Evolutionary conservation across 192 early-diverging fungal species (phyloP).

Genomic region (Backusella macrospora): DNA sequence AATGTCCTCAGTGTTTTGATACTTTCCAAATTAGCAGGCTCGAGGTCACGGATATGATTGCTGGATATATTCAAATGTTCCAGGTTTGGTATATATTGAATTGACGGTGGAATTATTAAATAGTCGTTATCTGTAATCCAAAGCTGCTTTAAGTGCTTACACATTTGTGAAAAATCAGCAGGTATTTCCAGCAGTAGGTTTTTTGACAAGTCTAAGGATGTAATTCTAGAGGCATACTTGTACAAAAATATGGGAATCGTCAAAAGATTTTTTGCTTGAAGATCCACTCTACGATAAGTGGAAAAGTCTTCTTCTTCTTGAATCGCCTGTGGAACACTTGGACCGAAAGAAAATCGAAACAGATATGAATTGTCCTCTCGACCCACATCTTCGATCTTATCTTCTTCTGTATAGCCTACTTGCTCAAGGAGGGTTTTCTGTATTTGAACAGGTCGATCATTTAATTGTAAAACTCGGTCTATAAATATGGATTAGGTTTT

Average conservation of each 20-base stretch:
- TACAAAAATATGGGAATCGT: conserved; percentile 81
- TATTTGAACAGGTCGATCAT: conserved; percentile 76
- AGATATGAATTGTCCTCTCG: conserved; percentile 87
- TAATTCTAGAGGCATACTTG: conserved; percentile 67
- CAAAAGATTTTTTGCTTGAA: conserved; percentile 72
- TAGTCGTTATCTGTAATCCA: conserved; percentile 74
- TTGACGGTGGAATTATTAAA: conserved; percentile 65
- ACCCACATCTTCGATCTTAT: conserved; percentile 77
- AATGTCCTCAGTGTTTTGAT: conserved; percentile 64
- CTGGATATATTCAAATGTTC: conserved; percentile 77
- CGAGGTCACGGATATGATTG: conserved; percentile 71
- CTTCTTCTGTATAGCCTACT: conserved; percentile 77
- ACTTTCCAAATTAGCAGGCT: conserved; percentile 60
- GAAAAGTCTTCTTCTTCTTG: conserved; percentile 45
- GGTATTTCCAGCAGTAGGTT: conserved; percentile 83
- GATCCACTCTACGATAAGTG: conserved; percentile 62
- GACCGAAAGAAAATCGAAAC: conserved; percentile 75
- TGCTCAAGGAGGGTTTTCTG: conserved; percentile 74
- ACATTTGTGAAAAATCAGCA: conserved; percentile 79
- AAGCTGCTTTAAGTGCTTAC: conserved; percentile 67
- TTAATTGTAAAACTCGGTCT: conserved; percentile 71
- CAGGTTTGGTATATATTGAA: conserved; percentile 63
- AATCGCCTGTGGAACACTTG: conserved; percentile 40
- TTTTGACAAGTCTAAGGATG: conserved; percentile 77
- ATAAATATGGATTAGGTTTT: conserved; percentile 53